Base-by-base conservation (phyloP, 331 rosid species). In the Arachis monticola region DNA sequence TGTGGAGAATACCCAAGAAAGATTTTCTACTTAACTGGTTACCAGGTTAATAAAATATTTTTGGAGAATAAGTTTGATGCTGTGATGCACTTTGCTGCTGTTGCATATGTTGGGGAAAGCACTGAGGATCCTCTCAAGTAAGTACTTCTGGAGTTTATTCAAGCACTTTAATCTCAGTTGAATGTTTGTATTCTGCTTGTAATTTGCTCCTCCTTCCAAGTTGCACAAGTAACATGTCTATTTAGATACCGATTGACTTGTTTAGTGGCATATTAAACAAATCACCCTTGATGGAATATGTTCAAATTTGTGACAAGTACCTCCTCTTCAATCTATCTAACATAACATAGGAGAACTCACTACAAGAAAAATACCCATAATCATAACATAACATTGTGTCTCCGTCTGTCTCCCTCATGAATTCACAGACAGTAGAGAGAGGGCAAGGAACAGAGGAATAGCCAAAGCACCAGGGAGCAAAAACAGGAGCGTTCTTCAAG, bases 91-190 rank as follows among this genome's bases (percentile, higher is more conserved):
- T 93, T 93, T 78, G 98, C 97, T 64, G 97, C 96, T 31, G 98
- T 93, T 76, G 98, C 98, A 79, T 93, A 93, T 69, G 98, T 93
- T 12, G 98, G 96, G 67, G 98, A 93, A 88, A 93, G 98, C 91
- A 93, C 98, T 3, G 59, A 84, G 42, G 73, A 91, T 84, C 98
- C 97, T 53, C 93, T 93, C 32, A 91, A 93, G 98, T 93, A 85
- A 86, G 97, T 79, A 69, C 46, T 58, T 64, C 11, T 11, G 10
- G 55, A 52, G 69, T 76, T 65, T 56, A 44, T 64, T 59, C 51
- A 8, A 11, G 65, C 62, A 60, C 67, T 17, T 64, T 60, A 79
- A n/a, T 74, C 67, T 70, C 58, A 22, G 61, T 59, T 62, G 64
- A 78, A 47, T 64, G 67, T 66, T 48, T 73, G 8, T 69, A 44